Percentiles rank a stretch among this genome's conserved stretches.
phyloP scores from a whole-genome alignment of 2,329 filamentous ascomycete species.

The Penicillium thymicola region DNA sequence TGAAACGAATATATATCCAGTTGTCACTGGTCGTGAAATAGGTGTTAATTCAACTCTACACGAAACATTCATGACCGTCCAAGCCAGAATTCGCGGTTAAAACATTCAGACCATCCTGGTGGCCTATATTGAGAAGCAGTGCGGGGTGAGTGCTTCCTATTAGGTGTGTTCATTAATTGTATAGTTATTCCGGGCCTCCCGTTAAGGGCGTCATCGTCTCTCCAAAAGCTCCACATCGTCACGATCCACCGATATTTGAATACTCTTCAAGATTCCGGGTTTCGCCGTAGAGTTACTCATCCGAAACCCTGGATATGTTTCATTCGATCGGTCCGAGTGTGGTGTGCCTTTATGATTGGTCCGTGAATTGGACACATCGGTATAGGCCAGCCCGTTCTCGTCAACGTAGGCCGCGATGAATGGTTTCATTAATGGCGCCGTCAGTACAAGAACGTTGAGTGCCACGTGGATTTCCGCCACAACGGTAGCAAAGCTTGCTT shows the following conservation, averaged over 20 bases:
- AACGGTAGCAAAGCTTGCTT: slow-evolving; percentile 35
- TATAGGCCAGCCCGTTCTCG: slow-evolving; percentile 24
- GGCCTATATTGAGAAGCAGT: background rate
- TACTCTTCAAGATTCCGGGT: slow-evolving; percentile 13
- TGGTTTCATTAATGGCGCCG: slow-evolving; percentile 44
- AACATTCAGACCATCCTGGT: background rate
- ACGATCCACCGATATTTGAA: slow-evolving; percentile 15
- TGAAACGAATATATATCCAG: background rate
- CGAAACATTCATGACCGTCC: background rate
- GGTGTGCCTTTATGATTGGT: background rate
- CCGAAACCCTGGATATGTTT: background rate
- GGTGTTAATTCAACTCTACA: background rate
- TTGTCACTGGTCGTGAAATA: too few relatives aligned
- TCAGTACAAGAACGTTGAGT: slow-evolving; percentile 43
- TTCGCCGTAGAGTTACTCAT: background rate
- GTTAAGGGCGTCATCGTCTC: background rate
- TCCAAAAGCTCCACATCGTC: slow-evolving; percentile 1
- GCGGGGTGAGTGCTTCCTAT: too few relatives aligned
- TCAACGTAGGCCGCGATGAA: slow-evolving; percentile 41
- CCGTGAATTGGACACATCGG: slow-evolving; percentile 14
- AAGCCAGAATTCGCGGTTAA: too few relatives aligned
- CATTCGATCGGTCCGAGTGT: background rate
- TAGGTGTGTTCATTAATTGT: background rate
- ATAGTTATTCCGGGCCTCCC: background rate
- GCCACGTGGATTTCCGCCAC: slow-evolving; percentile 43